Percentiles rank a stretch among this genome's conserved stretches.
These are phyloP conservation scores for Colletotrichum sp. DNA, from an alignment of 2,329 filamentous ascomycete genomes.

Conservation along the genomic window DNA sequence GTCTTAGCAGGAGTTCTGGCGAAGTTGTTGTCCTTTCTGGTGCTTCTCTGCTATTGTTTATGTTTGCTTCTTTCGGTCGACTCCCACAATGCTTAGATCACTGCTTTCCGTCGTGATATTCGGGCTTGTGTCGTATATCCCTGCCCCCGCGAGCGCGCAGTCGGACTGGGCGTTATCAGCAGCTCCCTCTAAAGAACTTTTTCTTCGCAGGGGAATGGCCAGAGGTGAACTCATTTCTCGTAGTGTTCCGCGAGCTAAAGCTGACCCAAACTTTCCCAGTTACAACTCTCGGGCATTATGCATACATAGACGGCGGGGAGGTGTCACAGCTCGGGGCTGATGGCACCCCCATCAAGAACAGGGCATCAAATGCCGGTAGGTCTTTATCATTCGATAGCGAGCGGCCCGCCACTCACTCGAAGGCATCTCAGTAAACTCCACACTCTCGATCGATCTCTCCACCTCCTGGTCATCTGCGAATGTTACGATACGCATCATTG, in stretches of 20 bases:
- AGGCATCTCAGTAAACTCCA: slow-evolving; percentile 10
- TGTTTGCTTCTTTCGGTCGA: not conserved
- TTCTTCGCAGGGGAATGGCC: not conserved
- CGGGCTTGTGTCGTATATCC: not conserved
- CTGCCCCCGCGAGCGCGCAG: not conserved
- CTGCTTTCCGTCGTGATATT: not conserved
- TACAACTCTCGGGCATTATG: slow-evolving; percentile 34
- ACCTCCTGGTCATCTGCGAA: slow-evolving; percentile 4
- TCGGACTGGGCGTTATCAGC: not conserved
- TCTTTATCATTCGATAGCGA: not conserved
- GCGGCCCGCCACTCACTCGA: not conserved
- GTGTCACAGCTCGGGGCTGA: slow-evolving; percentile 24
- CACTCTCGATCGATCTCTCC: slow-evolving; percentile 15
- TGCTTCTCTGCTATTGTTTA: not conserved
- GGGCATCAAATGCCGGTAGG: slow-evolving; percentile 4
- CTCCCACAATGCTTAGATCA: not conserved
- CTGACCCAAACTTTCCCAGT: not conserved
- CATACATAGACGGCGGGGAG: slow-evolving; percentile 44
- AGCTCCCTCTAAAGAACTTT: not conserved
- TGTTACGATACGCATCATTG: not conserved
- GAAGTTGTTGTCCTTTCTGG: not conserved
- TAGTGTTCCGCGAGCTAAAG: not conserved
- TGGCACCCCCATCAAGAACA: not conserved
- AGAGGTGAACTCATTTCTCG: not conserved
- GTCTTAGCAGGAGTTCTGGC: not conserved